Percentiles rank a stretch among this genome's conserved stretches.
These are phyloP conservation scores for Clavulina sp. DNA, from an alignment of 768 basidiomycete species.

Conservation along the genomic window DNA sequence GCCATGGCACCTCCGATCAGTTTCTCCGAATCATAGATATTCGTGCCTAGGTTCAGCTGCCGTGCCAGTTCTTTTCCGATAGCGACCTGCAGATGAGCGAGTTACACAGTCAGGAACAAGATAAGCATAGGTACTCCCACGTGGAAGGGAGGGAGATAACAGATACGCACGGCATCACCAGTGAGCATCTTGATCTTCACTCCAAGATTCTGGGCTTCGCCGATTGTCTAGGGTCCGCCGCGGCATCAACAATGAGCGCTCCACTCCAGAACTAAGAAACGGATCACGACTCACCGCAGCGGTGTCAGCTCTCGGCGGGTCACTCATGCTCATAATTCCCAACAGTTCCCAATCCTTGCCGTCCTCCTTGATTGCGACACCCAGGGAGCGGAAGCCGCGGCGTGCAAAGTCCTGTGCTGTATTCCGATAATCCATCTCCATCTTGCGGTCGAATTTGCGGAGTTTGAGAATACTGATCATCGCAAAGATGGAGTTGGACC, in stretches of 20 bases:
- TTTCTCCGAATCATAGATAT: constrained; percentile 29
- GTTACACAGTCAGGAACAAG: not conserved
- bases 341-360: constrained; percentile 27
- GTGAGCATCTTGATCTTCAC: constrained; percentile 35
- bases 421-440: constrained; percentile 21
- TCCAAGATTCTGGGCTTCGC: constrained; percentile 27
- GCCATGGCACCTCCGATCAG: constrained; percentile 28
- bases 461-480: constrained; percentile 26
- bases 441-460: constrained; percentile 19
- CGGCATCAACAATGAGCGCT: too few species aligned
- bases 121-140: not conserved
- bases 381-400: constrained; percentile 29
- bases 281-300: constrained; percentile 19
- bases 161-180: constrained; percentile 25
- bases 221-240: constrained; percentile 22
- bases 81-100: constrained; percentile 12
- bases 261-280: not conserved
- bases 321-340: constrained; percentile 24
- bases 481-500: not conserved
- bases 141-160: too few species aligned
- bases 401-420: constrained; percentile 24
- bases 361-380: constrained; percentile 29
- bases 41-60: constrained; percentile 27
- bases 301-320: constrained; percentile 30
- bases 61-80: constrained; percentile 32